A percentile compares a stretch with the other conserved stretches of the same genome.
These are phyloP conservation scores for Zygosaccharomyces rouxii DNA, from an alignment of 805 yeast genomes.

Conservation along the genomic window DNA sequence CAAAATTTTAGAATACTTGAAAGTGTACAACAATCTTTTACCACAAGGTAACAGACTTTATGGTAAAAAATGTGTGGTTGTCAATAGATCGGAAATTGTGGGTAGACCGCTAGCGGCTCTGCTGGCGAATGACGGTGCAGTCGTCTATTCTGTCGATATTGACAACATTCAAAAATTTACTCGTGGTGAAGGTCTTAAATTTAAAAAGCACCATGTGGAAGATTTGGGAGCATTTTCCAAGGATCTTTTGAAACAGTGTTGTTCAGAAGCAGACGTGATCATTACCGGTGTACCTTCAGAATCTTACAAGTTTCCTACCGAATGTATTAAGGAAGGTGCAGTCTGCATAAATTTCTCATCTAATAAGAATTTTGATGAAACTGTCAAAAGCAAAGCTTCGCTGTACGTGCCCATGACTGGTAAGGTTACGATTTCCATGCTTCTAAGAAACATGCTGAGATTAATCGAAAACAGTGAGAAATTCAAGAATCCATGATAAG, in stretches of 20 bases:
- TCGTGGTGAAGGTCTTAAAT: constrained; percentile 84
- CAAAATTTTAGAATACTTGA: constrained; percentile 84
- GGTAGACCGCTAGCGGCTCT: constrained; percentile 96
- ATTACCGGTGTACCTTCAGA: constrained; percentile 94
- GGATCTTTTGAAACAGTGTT: constrained; percentile 52
- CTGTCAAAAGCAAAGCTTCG: constrained; percentile 80
- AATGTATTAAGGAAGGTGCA: constrained; percentile 78
- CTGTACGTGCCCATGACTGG: constrained; percentile 94
- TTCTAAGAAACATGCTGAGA: constrained; percentile 81
- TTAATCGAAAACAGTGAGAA: constrained; percentile 60
- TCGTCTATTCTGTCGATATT: constrained; percentile 86
- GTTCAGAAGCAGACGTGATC: constrained; percentile 78
- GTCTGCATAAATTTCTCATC: constrained; percentile 87
- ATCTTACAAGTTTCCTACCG: constrained; percentile 79
- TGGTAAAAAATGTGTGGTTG: constrained; percentile 87
- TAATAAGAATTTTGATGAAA: constrained; percentile 79
- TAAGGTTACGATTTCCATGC: constrained; percentile 93
- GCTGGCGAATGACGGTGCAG: constrained; percentile 95
- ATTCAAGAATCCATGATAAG: constrained; percentile 8
- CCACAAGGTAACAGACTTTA: constrained; percentile 89
- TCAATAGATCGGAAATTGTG: constrained; percentile 93
- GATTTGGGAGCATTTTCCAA: constrained; percentile 45
- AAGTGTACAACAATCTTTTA: constrained; percentile 75
- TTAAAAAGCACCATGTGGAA: constrained; percentile 76
- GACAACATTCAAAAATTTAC: constrained; percentile 87